Base-by-base conservation (phyloP, 148 eudicot species). In the Amaranthus cruentus region DNA sequence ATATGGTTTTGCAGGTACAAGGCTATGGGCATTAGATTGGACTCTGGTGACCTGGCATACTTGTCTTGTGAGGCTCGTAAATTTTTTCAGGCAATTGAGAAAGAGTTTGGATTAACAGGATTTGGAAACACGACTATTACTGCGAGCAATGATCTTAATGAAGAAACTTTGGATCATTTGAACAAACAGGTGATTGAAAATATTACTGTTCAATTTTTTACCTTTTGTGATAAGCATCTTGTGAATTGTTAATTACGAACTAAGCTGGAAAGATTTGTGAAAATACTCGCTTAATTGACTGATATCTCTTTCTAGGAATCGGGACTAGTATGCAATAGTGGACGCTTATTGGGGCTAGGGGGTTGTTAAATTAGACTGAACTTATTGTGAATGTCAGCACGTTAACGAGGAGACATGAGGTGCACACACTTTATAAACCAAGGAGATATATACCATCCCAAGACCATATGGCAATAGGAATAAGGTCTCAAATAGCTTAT, bases 41-140 rank as follows among this genome's bases (percentile, higher is more conserved):
- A 95, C 88, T 95, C 98, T 47, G 98, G 98, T 79, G 98, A 95
- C 77, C 88, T 95, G 68, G 96, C 98, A 9, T 95, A 95, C 84
- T 78, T 89, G 77, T 95, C 98, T 66, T 89, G 89, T 77, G 90
- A 95, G 78, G 81, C 90, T 55, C 92, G 98, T 64, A 95, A 90
- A 43, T 88, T 91, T 78, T 95, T 95, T 72, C 77, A 71, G 78
- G 77, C 78, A 28, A 81, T 91, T 80, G 98, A 91, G 85, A 84
- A 85, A 81, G 97, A 87, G 74, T 91, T 95, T 79, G 85, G 81
- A 62, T 84, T 91, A 58, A 83, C 86, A 66, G 82, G 69, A 78
- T 95, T 95, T 74, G 97, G 99, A 57, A 91, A 84, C 85, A 90
- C 78, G 80, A 73, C 68, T 81, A 88, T 95, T 70, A 88, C 97